A percentile compares a stretch with the other conserved stretches of the same genome.
Evolutionary conservation across 148 eudicot species (phyloP).

Genomic region (Heliosperma pusillum): DNA sequence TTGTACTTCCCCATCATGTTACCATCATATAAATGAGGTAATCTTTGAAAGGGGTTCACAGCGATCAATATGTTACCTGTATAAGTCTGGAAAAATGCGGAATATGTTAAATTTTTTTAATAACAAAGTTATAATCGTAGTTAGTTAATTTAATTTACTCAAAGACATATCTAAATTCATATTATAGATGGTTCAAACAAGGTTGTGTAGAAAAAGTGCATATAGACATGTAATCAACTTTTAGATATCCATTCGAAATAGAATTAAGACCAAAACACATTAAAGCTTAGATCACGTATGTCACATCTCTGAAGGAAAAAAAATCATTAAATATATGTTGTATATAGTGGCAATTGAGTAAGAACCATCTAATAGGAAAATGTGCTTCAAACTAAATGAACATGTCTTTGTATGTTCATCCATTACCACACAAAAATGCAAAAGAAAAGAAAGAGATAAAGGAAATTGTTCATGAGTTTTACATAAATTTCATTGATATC

Average conservation of each 20-base stretch:
- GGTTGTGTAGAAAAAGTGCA: background rate
- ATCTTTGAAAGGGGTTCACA: conserved; percentile 83
- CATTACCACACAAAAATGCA: background rate
- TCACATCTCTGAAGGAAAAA: background rate
- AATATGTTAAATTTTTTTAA: conserved; percentile 14
- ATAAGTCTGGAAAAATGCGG: conserved; percentile 61
- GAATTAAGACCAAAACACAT: background rate
- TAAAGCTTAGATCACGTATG: background rate
- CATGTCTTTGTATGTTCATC: background rate
- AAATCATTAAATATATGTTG: background rate
- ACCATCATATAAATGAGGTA: conserved; percentile 72
- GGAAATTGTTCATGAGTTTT: conserved; percentile 18
- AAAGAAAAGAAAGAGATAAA: background rate
- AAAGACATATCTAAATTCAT: background rate
- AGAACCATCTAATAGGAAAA: background rate
- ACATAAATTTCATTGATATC: conserved; percentile 68
- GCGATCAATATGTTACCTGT: conserved; percentile 91
- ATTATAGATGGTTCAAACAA: background rate
- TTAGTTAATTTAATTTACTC: background rate
- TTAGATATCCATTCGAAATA: background rate
- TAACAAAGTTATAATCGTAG: background rate
- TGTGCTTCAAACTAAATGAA: background rate
- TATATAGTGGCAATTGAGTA: conserved; percentile 5
- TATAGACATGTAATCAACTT: background rate
- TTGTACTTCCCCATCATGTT: conserved; percentile 74